These are phyloP conservation scores for Teratosphaeria gauchensis DNA, from an alignment of 2,329 filamentous ascomycete species.

Conservation along the genomic window DNA sequence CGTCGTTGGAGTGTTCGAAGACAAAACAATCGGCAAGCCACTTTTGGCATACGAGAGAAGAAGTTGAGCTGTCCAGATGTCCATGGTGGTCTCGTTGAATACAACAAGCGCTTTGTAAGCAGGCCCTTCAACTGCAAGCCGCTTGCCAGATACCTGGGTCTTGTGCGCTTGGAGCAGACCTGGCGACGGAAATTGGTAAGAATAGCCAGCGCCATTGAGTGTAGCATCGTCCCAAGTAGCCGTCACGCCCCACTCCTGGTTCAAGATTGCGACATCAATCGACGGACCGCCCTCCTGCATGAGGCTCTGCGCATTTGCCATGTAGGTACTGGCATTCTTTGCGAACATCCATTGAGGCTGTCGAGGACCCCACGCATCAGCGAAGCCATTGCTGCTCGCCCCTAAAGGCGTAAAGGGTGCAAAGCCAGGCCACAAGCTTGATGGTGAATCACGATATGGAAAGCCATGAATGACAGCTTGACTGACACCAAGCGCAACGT, in stretches of 20 bases:
- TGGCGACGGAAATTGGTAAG: neutral
- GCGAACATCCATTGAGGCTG: neutral
- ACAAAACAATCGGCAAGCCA: no score
- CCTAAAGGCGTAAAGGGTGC: neutral
- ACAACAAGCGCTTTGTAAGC: neutral
- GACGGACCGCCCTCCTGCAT: neutral
- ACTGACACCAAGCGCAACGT: neutral
- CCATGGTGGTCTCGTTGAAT: neutral
- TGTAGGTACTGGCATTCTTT: neutral
- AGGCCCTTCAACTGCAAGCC: neutral
- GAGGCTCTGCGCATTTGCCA: neutral
- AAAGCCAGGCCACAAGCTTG: neutral
- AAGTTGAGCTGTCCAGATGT: neutral
- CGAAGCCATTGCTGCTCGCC: neutral
- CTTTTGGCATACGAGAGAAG: no score
- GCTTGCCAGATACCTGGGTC: neutral
- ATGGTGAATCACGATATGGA: neutral
- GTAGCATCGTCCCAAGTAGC: neutral
- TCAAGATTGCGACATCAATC: neutral
- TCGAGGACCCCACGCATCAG: neutral
- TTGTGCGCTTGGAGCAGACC: neutral
- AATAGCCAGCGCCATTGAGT: neutral
- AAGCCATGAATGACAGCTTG: neutral
- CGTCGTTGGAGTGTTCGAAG: no score
- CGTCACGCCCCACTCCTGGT: neutral